Evolutionary conservation across 352 stramenopile species (phyloP).

Genomic region (Phytophthora pini): DNA sequence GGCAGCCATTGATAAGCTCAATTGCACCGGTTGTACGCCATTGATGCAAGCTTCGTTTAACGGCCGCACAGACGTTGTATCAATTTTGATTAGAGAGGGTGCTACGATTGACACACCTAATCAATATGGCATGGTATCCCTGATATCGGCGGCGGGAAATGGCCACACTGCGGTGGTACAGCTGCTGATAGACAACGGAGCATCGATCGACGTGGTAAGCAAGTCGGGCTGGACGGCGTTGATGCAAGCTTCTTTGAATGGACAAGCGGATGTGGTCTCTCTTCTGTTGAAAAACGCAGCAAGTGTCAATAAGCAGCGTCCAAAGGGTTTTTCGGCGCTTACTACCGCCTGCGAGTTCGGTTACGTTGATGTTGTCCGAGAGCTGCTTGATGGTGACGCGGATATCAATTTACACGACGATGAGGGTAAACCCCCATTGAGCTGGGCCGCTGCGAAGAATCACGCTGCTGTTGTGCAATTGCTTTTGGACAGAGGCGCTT

Average conservation of each 20-base stretch:
- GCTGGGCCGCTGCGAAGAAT: neutral
- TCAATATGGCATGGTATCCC: neutral
- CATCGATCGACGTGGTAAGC: neutral
- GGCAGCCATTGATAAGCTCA: neutral
- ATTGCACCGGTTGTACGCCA: neutral
- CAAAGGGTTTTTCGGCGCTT: neutral
- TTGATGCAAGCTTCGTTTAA: too few species aligned
- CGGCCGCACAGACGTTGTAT: too few species aligned
- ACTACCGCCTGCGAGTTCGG: neutral
- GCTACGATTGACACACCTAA: neutral
- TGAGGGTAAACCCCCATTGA: neutral
- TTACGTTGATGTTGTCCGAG: neutral
- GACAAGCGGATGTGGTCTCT: neutral
- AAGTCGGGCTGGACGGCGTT: neutral
- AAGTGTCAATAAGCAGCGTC: neutral
- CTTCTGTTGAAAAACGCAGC: neutral
- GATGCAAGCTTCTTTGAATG: neutral
- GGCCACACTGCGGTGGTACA: neutral
- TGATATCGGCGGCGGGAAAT: neutral
- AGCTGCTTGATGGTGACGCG: neutral
- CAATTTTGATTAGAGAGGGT: too few species aligned
- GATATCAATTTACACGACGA: neutral
- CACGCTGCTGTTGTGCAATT: neutral
- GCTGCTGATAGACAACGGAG: neutral
- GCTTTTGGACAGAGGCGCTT: neutral